These are phyloP conservation scores for Pterocarpus macrocarpus DNA, from an alignment of 306 rosid species.

Conservation along the genomic window DNA sequence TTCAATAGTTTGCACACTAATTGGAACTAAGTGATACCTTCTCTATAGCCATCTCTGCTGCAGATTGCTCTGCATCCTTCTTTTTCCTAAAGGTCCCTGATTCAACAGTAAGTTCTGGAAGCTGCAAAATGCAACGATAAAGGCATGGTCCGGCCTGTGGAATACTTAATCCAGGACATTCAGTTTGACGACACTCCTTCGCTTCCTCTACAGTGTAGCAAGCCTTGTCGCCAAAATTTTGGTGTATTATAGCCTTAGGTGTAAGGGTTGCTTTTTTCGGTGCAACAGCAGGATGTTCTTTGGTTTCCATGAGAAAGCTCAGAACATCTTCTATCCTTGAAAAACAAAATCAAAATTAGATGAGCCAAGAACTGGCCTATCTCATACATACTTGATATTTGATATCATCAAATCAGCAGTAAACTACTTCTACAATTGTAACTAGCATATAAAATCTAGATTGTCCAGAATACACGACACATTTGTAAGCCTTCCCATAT, in stretches of 20 bases:
- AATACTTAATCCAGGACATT: conserved; percentile 79
- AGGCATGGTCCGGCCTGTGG: conserved; percentile 68
- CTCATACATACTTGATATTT: conserved; percentile 11
- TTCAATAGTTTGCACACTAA: conserved; percentile 29
- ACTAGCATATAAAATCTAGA: conserved; percentile 31
- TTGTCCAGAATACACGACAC: conserved; percentile 1
- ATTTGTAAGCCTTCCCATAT: conserved; percentile 5
- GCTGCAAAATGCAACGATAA: conserved; percentile 83
- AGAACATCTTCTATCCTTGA: conserved; percentile 43
- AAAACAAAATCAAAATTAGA: conserved; percentile 22
- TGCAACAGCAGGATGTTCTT: conserved; percentile 42
- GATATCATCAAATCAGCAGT: background rate
- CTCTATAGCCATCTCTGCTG: conserved; percentile 85
- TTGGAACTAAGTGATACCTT: conserved; percentile 63
- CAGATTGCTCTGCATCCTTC: conserved; percentile 96
- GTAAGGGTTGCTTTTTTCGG: conserved; percentile 55
- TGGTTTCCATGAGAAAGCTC: conserved; percentile 63
- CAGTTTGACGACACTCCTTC: conserved; percentile 63
- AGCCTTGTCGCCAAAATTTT: conserved; percentile 71
- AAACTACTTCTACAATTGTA: background rate
- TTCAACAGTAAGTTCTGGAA: conserved; percentile 74
- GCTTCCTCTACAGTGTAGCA: conserved; percentile 77
- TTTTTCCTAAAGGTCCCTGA: conserved; percentile 82
- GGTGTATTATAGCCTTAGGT: conserved; percentile 81
- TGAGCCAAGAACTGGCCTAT: conserved; percentile 7